Evolutionary conservation across 2,329 filamentous ascomycete genomes (phyloP).

Genomic region (Thermothelomyces thermophilus): DNA sequence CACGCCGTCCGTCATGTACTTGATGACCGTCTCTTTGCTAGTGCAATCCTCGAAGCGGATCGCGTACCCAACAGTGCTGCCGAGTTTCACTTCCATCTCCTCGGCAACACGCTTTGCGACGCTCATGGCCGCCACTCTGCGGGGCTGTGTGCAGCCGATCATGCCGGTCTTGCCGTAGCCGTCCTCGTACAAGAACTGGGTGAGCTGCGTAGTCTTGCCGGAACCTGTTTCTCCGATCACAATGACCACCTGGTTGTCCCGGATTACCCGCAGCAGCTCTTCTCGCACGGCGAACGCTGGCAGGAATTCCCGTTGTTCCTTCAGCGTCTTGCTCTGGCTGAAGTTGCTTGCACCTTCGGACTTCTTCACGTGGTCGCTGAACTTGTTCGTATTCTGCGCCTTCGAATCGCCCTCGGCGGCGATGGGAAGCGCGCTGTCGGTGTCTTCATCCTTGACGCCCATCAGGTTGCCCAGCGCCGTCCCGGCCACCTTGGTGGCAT

Average conservation of each 20-base stretch:
- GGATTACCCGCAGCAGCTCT: conserved; percentile 81
- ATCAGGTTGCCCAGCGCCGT: conserved; percentile 91
- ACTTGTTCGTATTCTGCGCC: conserved; percentile 58
- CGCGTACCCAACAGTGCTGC: conserved; percentile 84
- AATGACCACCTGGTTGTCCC: conserved; percentile 95
- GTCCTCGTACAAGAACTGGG: conserved; percentile 92
- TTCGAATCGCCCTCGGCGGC: conserved; percentile 62
- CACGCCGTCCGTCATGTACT: conserved; percentile 99
- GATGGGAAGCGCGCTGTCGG: conserved; percentile 78
- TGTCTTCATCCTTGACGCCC: conserved; percentile 88
- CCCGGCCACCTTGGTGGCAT: conserved; percentile 87
- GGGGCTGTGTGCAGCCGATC: conserved; percentile 94
- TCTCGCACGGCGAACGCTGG: conserved; percentile 96
- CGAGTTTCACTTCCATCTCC: conserved; percentile 93
- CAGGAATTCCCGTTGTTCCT: conserved; percentile 86
- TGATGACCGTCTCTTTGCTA: conserved; percentile 89
- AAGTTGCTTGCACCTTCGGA: conserved; percentile 82
- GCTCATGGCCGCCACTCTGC: conserved; percentile 97
- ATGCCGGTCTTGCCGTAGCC: conserved; percentile 82
- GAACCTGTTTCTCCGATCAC: conserved; percentile 97
- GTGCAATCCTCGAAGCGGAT: conserved; percentile 99
- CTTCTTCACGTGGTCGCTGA: conserved; percentile 84
- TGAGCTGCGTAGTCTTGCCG: conserved; percentile 94
- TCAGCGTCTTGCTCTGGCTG: conserved; percentile 82
- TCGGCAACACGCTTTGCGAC: conserved; percentile 97